Evolutionary conservation across 129 eudicot genomes (phyloP).

Genomic region (Pittosporum tobira): DNA sequence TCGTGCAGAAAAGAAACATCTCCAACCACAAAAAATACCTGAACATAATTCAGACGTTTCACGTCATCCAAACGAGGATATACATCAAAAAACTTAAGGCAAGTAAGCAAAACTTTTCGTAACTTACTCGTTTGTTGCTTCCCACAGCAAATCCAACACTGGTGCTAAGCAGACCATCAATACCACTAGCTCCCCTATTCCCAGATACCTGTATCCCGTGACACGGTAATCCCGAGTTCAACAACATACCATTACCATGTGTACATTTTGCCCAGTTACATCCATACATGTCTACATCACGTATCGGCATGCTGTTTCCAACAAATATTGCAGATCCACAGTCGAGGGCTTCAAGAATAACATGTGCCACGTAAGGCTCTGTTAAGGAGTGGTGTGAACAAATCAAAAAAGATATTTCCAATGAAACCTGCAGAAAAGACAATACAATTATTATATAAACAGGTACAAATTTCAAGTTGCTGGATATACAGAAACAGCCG

Average conservation of each 20-base stretch:
- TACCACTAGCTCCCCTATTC: conserved; percentile 97
- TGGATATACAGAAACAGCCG: conserved; percentile 1
- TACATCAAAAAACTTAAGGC: conserved; percentile 5
- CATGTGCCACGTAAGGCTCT: conserved; percentile 74
- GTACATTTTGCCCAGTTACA: conserved; percentile 31
- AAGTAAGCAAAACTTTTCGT: background rate
- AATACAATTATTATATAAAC: no score
- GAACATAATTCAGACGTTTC: conserved; percentile 12
- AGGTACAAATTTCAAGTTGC: background rate
- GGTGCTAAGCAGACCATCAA: conserved; percentile 90
- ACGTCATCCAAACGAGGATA: background rate
- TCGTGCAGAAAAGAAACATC: conserved; percentile 94
- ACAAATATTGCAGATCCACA: conserved; percentile 59
- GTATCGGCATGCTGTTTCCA: conserved; percentile 96
- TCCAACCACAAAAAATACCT: conserved; percentile 83
- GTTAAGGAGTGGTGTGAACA: conserved; percentile 59
- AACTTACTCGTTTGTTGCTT: conserved; percentile 64
- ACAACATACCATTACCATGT: conserved; percentile 16
- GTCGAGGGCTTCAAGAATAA: conserved; percentile 39
- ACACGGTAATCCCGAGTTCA: conserved; percentile 47
- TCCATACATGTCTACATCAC: conserved; percentile 86
- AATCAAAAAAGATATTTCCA: conserved; percentile 62
- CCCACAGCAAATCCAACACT: conserved; percentile 94
- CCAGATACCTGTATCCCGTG: conserved; percentile 59
- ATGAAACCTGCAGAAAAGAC: conserved; percentile 48